Evolutionary conservation across 2,329 filamentous ascomycete genomes (phyloP).

Genomic region (Xylaria hypoxylon): DNA sequence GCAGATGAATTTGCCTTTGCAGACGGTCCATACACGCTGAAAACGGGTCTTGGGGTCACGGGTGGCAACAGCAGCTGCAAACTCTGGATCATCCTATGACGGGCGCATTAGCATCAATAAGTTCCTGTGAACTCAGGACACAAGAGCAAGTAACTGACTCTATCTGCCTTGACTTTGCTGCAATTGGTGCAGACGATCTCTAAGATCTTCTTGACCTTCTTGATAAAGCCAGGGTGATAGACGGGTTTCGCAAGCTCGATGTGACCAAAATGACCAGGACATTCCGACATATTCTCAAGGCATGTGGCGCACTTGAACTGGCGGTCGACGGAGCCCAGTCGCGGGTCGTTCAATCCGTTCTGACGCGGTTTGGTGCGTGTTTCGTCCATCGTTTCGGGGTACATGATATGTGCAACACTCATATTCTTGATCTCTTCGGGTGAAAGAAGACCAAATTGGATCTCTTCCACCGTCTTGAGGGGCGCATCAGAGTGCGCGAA

Average conservation of each 20-base stretch:
- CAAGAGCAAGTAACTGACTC: conserved; percentile 83
- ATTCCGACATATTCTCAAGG: conserved; percentile 94
- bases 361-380: conserved; percentile 90
- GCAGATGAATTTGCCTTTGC: conserved; percentile 88
- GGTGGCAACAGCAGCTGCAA: conserved; percentile 81
- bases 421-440: conserved; percentile 99
- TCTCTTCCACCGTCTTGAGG: conserved; percentile 97
- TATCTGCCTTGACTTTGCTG: conserved; percentile 96
- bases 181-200: conserved; percentile 99
- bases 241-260: conserved; percentile 98
- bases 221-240: conserved; percentile 95
- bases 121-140: conserved; percentile 63
- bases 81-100: conserved; percentile 83
- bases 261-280: conserved; percentile 97
- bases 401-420: conserved; percentile 95
- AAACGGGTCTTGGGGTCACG: conserved; percentile 96
- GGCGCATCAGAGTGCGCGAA: conserved; percentile 94
- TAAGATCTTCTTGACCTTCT: conserved; percentile 98
- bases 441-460: conserved; percentile 97
- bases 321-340: conserved; percentile 95
- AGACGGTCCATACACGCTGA: conserved; percentile 89
- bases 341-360: conserved; percentile 92
- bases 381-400: conserved; percentile 99
- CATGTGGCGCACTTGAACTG: conserved; percentile 97
- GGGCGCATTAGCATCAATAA: conserved; percentile 69